phyloP scores from a whole-genome alignment of 202 grass and related monocot species.

The Alloteropsis angusta region DNA sequence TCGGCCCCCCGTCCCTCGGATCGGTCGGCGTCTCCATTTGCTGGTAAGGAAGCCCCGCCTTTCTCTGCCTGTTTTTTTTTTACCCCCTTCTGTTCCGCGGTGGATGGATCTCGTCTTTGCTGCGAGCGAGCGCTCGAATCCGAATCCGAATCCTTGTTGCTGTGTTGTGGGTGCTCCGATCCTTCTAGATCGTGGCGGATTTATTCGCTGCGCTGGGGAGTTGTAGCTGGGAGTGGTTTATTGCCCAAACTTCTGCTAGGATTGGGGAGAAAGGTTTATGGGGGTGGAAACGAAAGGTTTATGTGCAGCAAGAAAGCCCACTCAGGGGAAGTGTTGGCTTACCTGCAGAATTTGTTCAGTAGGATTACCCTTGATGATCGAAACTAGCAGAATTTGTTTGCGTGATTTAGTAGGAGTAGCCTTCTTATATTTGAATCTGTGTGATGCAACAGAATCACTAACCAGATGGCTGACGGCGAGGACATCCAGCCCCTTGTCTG shows the following conservation, averaged over 20 bases:
- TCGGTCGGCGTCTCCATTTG: background rate
- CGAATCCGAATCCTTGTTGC: background rate
- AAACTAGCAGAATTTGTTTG: background rate
- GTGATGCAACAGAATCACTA: slow-evolving; percentile 10
- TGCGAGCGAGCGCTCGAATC: background rate
- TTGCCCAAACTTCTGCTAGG: background rate
- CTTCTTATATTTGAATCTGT: slow-evolving; percentile 15
- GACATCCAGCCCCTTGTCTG: slow-evolving; percentile 73
- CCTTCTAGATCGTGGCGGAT: background rate
- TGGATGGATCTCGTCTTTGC: background rate
- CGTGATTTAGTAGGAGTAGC: background rate
- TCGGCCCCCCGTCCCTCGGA: background rate
- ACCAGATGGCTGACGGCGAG: slow-evolving; percentile 68
- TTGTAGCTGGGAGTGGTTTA: background rate
- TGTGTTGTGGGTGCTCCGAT: background rate
- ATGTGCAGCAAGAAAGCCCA: background rate
- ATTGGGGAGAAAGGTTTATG: background rate
- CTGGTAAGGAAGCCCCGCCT: background rate
- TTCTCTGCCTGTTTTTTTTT: background rate
- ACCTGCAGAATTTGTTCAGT: background rate
- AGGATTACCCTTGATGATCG: background rate
- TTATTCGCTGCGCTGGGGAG: background rate
- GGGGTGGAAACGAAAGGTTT: background rate
- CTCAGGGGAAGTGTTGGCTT: background rate
- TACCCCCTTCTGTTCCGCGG: background rate